Base-by-base conservation (phyloP, 2,329 filamentous ascomycete species). In the Paraphaeosphaeria sporulosa region DNA sequence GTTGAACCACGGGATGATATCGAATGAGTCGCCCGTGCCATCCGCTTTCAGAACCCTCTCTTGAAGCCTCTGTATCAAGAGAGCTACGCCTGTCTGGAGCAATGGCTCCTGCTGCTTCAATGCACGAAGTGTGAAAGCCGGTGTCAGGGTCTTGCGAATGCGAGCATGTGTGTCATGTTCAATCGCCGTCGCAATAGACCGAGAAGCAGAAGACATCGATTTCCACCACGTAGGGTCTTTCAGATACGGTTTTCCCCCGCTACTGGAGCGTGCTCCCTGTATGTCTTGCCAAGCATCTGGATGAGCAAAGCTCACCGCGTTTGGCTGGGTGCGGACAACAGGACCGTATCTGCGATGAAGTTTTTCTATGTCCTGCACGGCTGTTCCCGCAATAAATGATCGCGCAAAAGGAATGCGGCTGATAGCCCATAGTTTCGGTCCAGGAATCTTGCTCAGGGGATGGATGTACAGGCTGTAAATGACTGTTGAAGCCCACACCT, bases 281-380 rank as follows among this genome's bases (percentile, higher is more conserved):
- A 64, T 62, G 32, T 64, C 62, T n/a, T 50, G 46, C 55, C 55
- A 64, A 9, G 62, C 62, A 4, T 64, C 60, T 5, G 56, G 13
- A 7, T 53, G 17, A 8, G 60, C 46, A 54, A 64, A 62, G 23
- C 49, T 54, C 8, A 64, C 44, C 49, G 59, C 59, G 38, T 64
- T 44, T 7, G 62, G 62, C 21, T 48, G 52, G 36, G 62, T 48
- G 5, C 60, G 56, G 5, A 64, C 19, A 21, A 58, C 23, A 7
- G 36, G 47, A 4, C 62, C 62, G 44, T 64, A 61, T 27, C 40
- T 58, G 23, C 27, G 21, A 40, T 62, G 56, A 25, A 62, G 38
- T 13, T 17, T 9, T 19, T 52, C 48, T 19, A 59, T 25, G 32
- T 59, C 55, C 17, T 59, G 56, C n/a, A 55, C 34, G 9, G 55